phyloP scores from a whole-genome alignment of 2,329 filamentous ascomycete species.

The Endothia cerciana region DNA sequence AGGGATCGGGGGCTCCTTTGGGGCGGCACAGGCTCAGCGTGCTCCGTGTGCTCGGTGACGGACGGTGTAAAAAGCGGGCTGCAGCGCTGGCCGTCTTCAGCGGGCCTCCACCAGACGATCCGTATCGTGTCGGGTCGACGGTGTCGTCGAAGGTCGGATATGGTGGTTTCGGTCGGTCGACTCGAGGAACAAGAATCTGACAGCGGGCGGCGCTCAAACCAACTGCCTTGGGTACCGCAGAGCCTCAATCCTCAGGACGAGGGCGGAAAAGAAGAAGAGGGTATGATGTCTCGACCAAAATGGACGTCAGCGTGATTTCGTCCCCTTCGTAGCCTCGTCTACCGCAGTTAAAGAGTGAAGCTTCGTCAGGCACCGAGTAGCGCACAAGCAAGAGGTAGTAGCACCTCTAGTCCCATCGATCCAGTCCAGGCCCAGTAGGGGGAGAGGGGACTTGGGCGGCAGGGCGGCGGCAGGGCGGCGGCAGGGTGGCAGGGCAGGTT shows the following conservation, averaged over 20 bases:
- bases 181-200: conserved; percentile 37
- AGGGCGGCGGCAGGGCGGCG: background rate
- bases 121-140: conserved; percentile 16
- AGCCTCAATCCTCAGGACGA: conserved; percentile 4
- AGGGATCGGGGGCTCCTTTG: conserved; percentile 22
- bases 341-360: conserved; percentile 17
- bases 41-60: conserved; percentile 15
- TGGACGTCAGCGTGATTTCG: conserved; percentile 17
- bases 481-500: conserved; percentile 4
- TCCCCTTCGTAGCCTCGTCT: conserved; percentile 24
- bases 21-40: conserved; percentile 23
- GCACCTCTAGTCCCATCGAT: background rate
- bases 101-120: conserved; percentile 10
- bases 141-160: conserved; percentile 7
- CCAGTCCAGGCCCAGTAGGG: background rate
- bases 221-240: background rate
- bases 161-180: conserved; percentile 9
- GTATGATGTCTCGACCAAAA: background rate
- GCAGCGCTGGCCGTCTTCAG: conserved; percentile 12
- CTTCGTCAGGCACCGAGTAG: conserved; percentile 3
- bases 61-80: conserved; percentile 11
- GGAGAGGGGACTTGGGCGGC: background rate
- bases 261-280: background rate
- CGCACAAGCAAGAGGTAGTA: background rate
- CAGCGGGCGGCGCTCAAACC: conserved; percentile 34